These are phyloP conservation scores for Elymus sibiricus DNA, from an alignment of 176 grass and related monocot species.

Conservation along the genomic window DNA sequence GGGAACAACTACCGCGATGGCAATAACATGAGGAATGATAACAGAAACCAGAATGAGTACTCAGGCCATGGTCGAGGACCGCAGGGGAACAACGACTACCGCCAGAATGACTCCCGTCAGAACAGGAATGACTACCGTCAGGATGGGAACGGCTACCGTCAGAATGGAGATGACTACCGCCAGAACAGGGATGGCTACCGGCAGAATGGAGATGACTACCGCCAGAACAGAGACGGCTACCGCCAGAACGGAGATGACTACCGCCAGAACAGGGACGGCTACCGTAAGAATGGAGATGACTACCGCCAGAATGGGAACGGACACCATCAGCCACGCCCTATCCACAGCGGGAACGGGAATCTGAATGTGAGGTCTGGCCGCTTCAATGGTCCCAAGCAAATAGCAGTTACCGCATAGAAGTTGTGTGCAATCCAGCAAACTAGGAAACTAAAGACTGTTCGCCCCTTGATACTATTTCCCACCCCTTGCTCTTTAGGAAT, in stretches of 20 bases:
- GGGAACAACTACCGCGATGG: conserved; percentile 28
- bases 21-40: conserved; percentile 22
- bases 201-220: not conserved
- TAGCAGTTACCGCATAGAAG: conserved; percentile 1
- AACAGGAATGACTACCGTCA: not conserved
- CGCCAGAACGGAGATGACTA: not conserved
- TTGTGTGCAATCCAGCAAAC: conserved; percentile 5
- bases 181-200: conserved; percentile 20
- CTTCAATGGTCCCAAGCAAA: conserved; percentile 31
- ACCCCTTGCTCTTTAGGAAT: not conserved
- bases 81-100: not conserved
- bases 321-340: not conserved
- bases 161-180: not conserved
- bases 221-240: not conserved
- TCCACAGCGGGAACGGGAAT: not conserved
- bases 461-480: not conserved
- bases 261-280: conserved; percentile 9
- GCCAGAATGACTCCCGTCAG: conserved; percentile 3
- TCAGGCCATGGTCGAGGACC: conserved; percentile 15
- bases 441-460: not conserved
- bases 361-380: conserved; percentile 14
- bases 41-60: conserved; percentile 38
- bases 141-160: not conserved
- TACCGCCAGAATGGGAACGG: not conserved
- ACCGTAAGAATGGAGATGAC: not conserved